A percentile compares a stretch with the other conserved stretches of the same genome.
Conservation (phyloP, 75 land plant species). For the Sequoiadendron giganteum region DNA sequence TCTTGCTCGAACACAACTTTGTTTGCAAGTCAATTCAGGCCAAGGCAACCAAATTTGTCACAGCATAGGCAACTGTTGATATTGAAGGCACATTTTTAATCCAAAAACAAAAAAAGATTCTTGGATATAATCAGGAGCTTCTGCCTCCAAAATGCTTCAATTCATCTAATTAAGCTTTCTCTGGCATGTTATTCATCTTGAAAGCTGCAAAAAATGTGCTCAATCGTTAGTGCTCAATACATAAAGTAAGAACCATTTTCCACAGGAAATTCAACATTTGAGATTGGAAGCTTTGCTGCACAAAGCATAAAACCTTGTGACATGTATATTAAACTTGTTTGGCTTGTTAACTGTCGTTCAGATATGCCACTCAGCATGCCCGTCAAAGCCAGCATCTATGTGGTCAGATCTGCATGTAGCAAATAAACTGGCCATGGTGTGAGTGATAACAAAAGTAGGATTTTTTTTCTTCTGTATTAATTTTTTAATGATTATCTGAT, state of each 20-base stretch:
- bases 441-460: too few species aligned
- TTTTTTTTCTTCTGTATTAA: too few species aligned
- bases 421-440: not conserved
- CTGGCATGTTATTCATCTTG: not conserved
- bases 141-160: not conserved
- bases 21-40: not conserved
- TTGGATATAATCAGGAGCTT: not conserved
- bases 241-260: not conserved
- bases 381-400: not conserved
- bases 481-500: too few species aligned
- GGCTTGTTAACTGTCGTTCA: not conserved
- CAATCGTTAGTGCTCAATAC: not conserved
- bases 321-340: not conserved
- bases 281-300: not conserved
- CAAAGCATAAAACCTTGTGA: not conserved
- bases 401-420: not conserved
- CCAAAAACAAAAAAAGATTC: not conserved
- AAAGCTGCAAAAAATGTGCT: not conserved
- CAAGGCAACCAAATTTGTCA: not conserved
- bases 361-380: not conserved
- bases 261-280: not conserved
- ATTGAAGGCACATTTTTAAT: not conserved
- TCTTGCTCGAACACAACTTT: not conserved
- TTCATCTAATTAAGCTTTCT: not conserved
- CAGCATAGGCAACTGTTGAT: not conserved